phyloP scores from a whole-genome alignment of 495 filamentous ascomycete species.

The Aspergillus ellipticus region DNA sequence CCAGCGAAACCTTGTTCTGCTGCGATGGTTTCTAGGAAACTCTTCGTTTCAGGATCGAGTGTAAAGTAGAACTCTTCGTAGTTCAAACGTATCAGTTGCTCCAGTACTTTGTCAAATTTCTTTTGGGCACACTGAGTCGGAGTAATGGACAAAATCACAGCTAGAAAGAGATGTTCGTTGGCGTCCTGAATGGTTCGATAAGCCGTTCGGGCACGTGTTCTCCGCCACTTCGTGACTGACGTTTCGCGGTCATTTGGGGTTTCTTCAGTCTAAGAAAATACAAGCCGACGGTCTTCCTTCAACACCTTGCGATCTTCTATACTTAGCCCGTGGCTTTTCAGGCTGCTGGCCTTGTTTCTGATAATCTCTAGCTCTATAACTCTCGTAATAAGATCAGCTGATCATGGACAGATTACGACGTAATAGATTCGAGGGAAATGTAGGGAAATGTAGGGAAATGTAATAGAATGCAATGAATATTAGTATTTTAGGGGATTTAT shows the following conservation, averaged over 20 bases:
- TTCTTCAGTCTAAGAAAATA: conserved; percentile 1
- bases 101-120: not conserved
- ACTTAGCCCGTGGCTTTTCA: conserved; percentile 1
- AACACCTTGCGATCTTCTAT: not conserved
- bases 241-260: not conserved
- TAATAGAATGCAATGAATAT: conserved; percentile 1
- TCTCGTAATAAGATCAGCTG: not conserved
- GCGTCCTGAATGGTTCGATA: not conserved
- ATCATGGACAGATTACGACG: conserved; percentile 1
- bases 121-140: not conserved
- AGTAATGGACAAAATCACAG: conserved; percentile 1
- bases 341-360: not conserved
- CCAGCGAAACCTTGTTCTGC: not conserved
- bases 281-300: not conserved
- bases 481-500: not conserved
- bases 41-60: not conserved
- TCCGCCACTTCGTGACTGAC: not conserved
- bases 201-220: not conserved
- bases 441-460: not conserved
- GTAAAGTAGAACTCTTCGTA: conserved; percentile 2
- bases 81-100: not conserved
- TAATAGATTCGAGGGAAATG: conserved; percentile 1
- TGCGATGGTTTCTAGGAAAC: conserved; percentile 1
- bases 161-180: conserved; percentile 1
- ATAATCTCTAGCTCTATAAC: conserved; percentile 2